A percentile compares a stretch with the other conserved stretches of the same genome.
Conservation (phyloP, 805 yeast species). For the Cyberlindnera suaveolens region DNA sequence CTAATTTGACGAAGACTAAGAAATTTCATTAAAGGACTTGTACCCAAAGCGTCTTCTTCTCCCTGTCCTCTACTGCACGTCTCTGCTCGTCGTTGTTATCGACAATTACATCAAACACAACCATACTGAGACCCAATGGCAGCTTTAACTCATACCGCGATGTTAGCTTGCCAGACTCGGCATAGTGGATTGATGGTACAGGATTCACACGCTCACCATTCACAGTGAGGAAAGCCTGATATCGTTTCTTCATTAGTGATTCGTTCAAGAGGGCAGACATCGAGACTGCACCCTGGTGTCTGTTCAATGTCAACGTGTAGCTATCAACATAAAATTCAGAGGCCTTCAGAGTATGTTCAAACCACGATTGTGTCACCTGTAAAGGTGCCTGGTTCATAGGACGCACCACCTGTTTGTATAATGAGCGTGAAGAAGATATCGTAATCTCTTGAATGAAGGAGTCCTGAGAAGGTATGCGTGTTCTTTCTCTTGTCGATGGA, state of each 20-base stretch:
- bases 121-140: slow-evolving; percentile 39
- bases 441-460: slow-evolving; percentile 25
- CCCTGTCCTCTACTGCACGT: slow-evolving; percentile 19
- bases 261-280: slow-evolving; percentile 39
- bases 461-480: slow-evolving; percentile 7
- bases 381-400: slow-evolving; percentile 11
- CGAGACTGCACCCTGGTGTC: slow-evolving; percentile 39
- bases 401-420: slow-evolving; percentile 24
- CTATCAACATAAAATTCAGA: slow-evolving; percentile 29
- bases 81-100: slow-evolving; percentile 22
- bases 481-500: slow-evolving; percentile 11
- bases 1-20: no score
- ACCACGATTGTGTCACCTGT: slow-evolving; percentile 26
- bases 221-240: slow-evolving; percentile 31
- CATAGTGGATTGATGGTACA: slow-evolving; percentile 36
- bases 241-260: slow-evolving; percentile 31
- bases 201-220: slow-evolving; percentile 41
- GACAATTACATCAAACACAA: slow-evolving; percentile 33
- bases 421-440: slow-evolving; percentile 25
- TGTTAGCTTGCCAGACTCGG: slow-evolving; percentile 22
- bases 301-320: slow-evolving; percentile 41
- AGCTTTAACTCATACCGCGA: slow-evolving; percentile 40
- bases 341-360: slow-evolving; percentile 33
- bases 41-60: slow-evolving; percentile 35
- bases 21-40: slow-evolving; percentile 22